Base-by-base conservation (phyloP, 805 yeast genomes). In the Kodamaea kakaduensis region DNA sequence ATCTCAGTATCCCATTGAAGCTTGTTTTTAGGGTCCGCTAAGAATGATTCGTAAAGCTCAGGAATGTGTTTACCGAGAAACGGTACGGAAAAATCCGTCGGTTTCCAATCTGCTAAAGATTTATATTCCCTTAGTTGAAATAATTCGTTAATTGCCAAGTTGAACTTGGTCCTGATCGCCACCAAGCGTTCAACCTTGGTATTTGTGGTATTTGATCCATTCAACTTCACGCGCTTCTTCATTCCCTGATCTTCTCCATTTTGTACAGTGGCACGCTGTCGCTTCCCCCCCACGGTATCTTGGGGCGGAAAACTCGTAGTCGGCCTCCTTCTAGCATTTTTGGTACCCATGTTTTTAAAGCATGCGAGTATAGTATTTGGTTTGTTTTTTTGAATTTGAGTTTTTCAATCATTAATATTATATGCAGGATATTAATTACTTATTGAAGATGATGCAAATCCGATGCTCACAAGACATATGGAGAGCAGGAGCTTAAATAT, bases 101-200 rank as follows among this genome's bases (percentile, higher is more conserved):
- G 88, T 43, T 80, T 73, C 73, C 79, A 83, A 13, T 74, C 75
- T 0, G 70, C 74, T 27, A 81, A 52, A 0, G 85, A 77, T 14
- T 77, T 75, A 50, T 71, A 82, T 45, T 78, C 75, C 38, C 68
- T 60, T 17, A 83, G 56, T 50, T 82, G 86, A 46, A 76, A 81
- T 13, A 82, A 57, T 49, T 83, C 88, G 42, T 77, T 75, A 0
- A 75, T 62, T 17, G 74, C 53, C 4, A 72, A 34, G 33, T 73
- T 74, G 51, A 74, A 75, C 24, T 67, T 58, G 10, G 70, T 55
- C 23, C 69, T 54, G 36, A 77, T 42, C 5, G 69, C 61, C 1
- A 73, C 71, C 38, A 77, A 44, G 28, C 54, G 36, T 9, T 46
- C 44, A 20, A 41, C 45, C 24, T 49, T 50, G 9, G 24, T 3